phyloP scores from a whole-genome alignment of 805 yeast species.

The Hagleromyces aurorensis region DNA sequence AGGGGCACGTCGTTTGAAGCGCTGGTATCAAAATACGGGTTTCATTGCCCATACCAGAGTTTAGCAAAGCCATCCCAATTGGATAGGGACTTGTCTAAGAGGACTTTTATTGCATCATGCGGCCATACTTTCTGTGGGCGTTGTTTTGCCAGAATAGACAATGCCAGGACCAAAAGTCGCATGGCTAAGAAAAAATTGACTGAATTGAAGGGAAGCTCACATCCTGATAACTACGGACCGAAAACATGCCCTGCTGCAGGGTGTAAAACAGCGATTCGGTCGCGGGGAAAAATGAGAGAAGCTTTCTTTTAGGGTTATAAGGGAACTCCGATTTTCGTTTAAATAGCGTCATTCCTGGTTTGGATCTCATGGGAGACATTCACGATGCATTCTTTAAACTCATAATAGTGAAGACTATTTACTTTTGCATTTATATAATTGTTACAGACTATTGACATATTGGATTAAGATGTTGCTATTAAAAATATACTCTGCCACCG shows the following conservation, averaged over 20 bases:
- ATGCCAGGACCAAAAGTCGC: slow-evolving; percentile 25
- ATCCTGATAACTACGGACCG: slow-evolving; percentile 47
- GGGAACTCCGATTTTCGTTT: not conserved
- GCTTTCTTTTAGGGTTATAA: slow-evolving; percentile 33
- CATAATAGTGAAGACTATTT: too few relatives aligned
- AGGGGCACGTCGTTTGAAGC: slow-evolving; percentile 24
- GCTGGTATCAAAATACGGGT: slow-evolving; percentile 28
- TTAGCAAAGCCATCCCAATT: slow-evolving; percentile 39
- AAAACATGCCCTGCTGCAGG: slow-evolving; percentile 46
- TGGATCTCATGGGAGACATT: too few relatives aligned
- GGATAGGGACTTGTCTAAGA: slow-evolving; percentile 54
- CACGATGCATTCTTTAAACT: too few relatives aligned
- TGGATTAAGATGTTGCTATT: too few relatives aligned
- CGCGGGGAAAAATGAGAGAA: slow-evolving; percentile 47
- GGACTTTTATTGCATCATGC: slow-evolving; percentile 60
- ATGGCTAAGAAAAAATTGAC: slow-evolving; percentile 20
- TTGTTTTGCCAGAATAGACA: slow-evolving; percentile 62
- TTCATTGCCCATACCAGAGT: slow-evolving; percentile 64
- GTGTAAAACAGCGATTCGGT: slow-evolving; percentile 40
- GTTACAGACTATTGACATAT: too few relatives aligned
- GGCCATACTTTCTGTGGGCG: slow-evolving; percentile 87
- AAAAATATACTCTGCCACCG: too few relatives aligned
- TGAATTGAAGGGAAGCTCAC: slow-evolving; percentile 28
- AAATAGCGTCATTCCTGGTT: too few relatives aligned
- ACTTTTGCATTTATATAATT: not conserved